Base-by-base conservation (phyloP, 495 filamentous ascomycete genomes). In the Aspergillus affinis region DNA sequence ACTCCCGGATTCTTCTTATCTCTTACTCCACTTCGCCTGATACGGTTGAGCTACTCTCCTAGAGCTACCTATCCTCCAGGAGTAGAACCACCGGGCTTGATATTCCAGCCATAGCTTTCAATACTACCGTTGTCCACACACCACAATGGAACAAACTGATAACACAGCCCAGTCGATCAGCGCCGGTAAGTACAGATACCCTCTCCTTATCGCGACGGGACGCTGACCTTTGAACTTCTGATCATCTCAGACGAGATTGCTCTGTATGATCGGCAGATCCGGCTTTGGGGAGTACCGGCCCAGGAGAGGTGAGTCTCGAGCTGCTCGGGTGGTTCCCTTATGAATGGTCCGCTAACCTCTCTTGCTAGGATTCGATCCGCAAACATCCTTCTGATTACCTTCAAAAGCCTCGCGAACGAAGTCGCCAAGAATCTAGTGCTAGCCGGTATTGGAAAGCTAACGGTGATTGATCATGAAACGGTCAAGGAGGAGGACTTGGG, bases 341-440 rank as follows among this genome's bases (percentile, higher is more conserved):
- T 21, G 6, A 36, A 13, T 19, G 18, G 54, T 20, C 55, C 63
- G 51, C 57, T 29, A 58, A 27, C 5, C 15, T 36, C 9, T 67
- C 36, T 17, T 72, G 6, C 13, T 61, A 92, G 90, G 64, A 89
- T 97, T 61, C 92, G 94, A 59, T 91, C 84, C 30, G 91, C 94
- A 52, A 92, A 92, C 64, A 91, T 98, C 65, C 87, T 98, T 56
- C 82, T 98, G 12, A 88, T 98, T 62, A 89, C 86, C 20, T 86
- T 96, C 74, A 89, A 86, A 66, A 92, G 92, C 5, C 85, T 98
- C n/a, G 90, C 89, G 20, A 96, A 92, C 70, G 94, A 98, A 71
- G 87, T 97, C 46, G 93, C 94, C 48, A 98, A 98, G 74, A 98
- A 97, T 67, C 84, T 98, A n/a, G 94, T 97, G 47, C 79, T 98